Evolutionary conservation across 192 early-diverging fungal species (phyloP), one percentile per base, ranked within the genome.

Genomic region (Irineochytrium annulatum): DNA sequence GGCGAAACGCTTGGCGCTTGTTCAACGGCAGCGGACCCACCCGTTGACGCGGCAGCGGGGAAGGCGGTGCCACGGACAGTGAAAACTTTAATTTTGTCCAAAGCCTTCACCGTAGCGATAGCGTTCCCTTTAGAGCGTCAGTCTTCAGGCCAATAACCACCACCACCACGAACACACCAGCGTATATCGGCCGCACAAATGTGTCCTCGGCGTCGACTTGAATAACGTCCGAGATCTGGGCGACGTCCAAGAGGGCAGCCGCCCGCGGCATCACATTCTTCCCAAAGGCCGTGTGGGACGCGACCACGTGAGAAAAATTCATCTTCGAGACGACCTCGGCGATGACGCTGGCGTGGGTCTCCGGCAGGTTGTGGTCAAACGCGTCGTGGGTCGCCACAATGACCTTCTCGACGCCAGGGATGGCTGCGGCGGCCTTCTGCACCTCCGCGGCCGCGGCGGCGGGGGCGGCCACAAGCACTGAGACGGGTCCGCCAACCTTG

Each of bases 101-200:
- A 86, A 37, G 90, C 89, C 76, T 93, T 89, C 58, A 98, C 95
- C 0, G 88, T 95, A 34, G 95, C 93, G 74, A 98, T 88, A 20
- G 93, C 95, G 67, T 98, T 98, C 59, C 91, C 87, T 90, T 35
- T 6, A 30, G 2, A 13, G 31, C 5, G 24, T 48, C 0, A 57
- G 43, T 41, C 16, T 32, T 34, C 32, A 26, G 43, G 22, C 57
- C 17, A 17, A 20, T 52, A 2, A 31, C 48, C 20, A 44, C n/a
- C 43, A 20, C 6, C 17, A 8, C 33, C n/a, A 16, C 20, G 27
- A 33, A 43, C 72, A 44, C 71, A 90, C 93, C 95, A 52, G 95
- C 95, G 71, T 94, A 98, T 72, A 98, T 94, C 30, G 95, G 95
- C 13, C 95, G 84, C 49, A 92, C 86, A 82, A 98, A 98, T 17